These are phyloP conservation scores for Diplodia sapinea DNA, from an alignment of 2,329 filamentous ascomycete genomes.

Conservation along the genomic window DNA sequence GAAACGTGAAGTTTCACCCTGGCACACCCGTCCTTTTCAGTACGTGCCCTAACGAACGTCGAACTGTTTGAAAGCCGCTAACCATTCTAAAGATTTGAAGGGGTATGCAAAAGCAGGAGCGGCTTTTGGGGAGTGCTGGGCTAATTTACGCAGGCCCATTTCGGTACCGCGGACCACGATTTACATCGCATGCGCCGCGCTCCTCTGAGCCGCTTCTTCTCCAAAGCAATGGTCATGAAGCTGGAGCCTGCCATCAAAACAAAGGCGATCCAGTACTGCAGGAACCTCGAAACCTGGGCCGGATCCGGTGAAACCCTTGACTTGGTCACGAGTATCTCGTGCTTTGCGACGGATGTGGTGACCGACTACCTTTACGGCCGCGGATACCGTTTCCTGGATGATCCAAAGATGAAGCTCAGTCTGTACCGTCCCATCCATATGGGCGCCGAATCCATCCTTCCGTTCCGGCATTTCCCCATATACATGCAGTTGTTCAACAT, in stretches of 20 bases:
- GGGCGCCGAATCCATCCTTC: slow-evolving; percentile 33
- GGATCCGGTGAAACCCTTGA: slow-evolving; percentile 31
- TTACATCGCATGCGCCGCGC: slow-evolving; percentile 37
- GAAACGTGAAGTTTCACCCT: slow-evolving; percentile 32
- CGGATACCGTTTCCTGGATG: slow-evolving; percentile 34
- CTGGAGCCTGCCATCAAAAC: slow-evolving; percentile 31
- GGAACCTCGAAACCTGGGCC: slow-evolving; percentile 30
- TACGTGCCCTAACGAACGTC: not conserved
- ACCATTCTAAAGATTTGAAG: not conserved
- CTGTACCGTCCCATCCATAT: slow-evolving; percentile 31
- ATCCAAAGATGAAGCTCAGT: slow-evolving; percentile 20
- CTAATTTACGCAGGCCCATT: slow-evolving; percentile 19
- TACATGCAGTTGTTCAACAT: slow-evolving; percentile 34
- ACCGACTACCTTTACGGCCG: slow-evolving; percentile 36
- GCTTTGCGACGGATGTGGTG: slow-evolving; percentile 36
- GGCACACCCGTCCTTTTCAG: not conserved
- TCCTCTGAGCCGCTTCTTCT: slow-evolving; percentile 34
- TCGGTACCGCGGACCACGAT: slow-evolving; percentile 25
- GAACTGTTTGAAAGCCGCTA: not conserved
- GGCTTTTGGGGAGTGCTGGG: not conserved
- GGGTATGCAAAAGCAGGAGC: not conserved
- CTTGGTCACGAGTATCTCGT: slow-evolving; percentile 33
- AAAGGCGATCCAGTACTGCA: slow-evolving; percentile 26
- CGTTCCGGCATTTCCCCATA: slow-evolving; percentile 30
- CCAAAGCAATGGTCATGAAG: slow-evolving; percentile 23